Evolutionary conservation across 2,329 filamentous ascomycete species (phyloP), one percentile per base, ranked within the genome.

Genomic region (Elsinoe australis): DNA sequence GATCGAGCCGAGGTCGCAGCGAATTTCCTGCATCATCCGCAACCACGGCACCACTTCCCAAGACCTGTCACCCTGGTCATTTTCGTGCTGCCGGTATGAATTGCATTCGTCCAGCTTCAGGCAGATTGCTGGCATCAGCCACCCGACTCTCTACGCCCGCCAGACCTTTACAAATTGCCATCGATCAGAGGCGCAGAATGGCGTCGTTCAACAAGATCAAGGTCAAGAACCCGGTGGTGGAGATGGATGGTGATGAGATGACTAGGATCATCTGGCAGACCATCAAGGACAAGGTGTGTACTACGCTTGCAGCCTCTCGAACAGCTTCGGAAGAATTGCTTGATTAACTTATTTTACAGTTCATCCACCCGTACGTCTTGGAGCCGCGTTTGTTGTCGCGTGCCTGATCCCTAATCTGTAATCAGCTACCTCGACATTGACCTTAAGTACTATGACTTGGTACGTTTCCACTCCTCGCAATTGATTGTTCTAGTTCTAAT

Each of bases 221-320:
- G 80, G 92, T 98, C 75, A 89, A 94, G 82, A 96, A 95, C 72
- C 92, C 92, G 57, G 83, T 98, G 67, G 92, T 98, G 68, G 92
- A 96, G 75, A 80, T 96, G 62, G 90, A 96, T 67, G 90, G 90
- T 63, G 79, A 83, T 68, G 80, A 83, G 82, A 96, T 96, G 92
- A 98, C 92, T 61, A 79, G 92, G 62, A 89, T 98, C 68, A 98
- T 98, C 75, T 98, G 92, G 92, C 76, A 95, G 75, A 82, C 86
- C 69, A 98, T 98, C 79, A 95, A 95, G 79, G 86, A 96, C 73
- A 95, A 94, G 64, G 74, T 78, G 64, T 55, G 64, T 52, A 52
- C 39, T 26, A 17, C 54, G 52, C 14, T 18, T 33, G 28, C 24
- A 33, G n/a, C n/a, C n/a, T n/a, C 19, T 35, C 44, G 50, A 46